Conservation (phyloP, 257 asterid genomes). For the Jasminum sambac region DNA sequence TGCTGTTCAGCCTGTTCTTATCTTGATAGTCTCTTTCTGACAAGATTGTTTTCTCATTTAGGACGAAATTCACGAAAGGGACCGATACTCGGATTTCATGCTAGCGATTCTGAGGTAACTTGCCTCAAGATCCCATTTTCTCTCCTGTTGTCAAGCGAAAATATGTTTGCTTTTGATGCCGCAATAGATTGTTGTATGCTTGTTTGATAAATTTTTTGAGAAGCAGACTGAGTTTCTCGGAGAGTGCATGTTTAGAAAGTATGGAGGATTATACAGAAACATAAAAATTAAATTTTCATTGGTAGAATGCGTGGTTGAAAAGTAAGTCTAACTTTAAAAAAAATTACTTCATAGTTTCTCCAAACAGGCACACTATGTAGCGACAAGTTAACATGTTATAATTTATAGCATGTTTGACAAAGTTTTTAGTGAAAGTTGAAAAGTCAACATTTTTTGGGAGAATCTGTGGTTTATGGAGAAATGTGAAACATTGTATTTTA, state of each 20-base stretch:
- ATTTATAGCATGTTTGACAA: not conserved
- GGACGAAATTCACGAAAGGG: slow-evolving; percentile 99
- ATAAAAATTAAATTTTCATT: too few species aligned
- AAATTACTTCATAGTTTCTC: too few species aligned
- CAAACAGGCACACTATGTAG: not conserved
- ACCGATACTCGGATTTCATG: slow-evolving; percentile 93
- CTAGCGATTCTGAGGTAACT: slow-evolving; percentile 91
- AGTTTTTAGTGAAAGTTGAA: too few species aligned
- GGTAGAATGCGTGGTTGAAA: too few species aligned
- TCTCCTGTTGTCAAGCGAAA: slow-evolving; percentile 6
- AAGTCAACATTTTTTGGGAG: too few species aligned
- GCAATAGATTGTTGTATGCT: slow-evolving; percentile 5
- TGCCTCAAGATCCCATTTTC: slow-evolving; percentile 21
- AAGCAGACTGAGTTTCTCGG: too few species aligned
- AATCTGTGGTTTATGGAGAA: too few species aligned
- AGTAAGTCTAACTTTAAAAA: too few species aligned
- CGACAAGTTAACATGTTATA: slow-evolving; percentile 1
- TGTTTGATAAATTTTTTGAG: too few species aligned
- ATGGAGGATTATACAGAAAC: too few species aligned
- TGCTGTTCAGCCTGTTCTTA: slow-evolving; percentile 24
- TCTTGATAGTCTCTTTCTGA: slow-evolving; percentile 21
- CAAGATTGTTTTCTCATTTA: slow-evolving; percentile 34
- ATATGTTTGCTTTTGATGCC: slow-evolving; percentile 12
- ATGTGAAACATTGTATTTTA: too few species aligned
- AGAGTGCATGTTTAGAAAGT: too few species aligned